Base-by-base conservation (phyloP, 768 basidiomycete species). In the Porpolomopsis calyptriformis region DNA sequence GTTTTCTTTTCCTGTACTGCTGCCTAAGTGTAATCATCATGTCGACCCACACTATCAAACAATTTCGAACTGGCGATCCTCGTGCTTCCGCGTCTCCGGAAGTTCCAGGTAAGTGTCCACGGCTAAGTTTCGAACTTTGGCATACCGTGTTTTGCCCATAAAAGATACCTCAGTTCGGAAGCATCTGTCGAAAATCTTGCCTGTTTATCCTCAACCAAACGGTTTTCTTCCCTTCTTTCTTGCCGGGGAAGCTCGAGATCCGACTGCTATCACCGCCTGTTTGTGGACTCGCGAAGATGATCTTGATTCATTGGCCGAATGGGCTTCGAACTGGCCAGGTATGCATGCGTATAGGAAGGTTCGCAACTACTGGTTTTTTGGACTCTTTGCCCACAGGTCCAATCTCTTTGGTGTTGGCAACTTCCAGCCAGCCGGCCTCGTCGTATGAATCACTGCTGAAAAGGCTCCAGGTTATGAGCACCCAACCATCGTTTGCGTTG, bases 381-480 rank as follows among this genome's bases (percentile, higher is more conserved):
- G 16, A 3, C 12, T 18, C 16, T 26, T 45, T 36, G 22, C 16
- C 23, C 6, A 25, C 36, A 77, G 75, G 73, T 5, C 70, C 74
- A 0, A 60, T 77, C 1, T 78, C 76, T 5, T 57, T 79, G 4
- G 49, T 79, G 25, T 55, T 77, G 43, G 65, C 66, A 11, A 76
- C 65, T 6, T 46, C 53, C 22, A 46, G 37, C 9, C 55, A 57
- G 23, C 37, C 43, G 26, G 64, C 65, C 31, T 19, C 50, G 18
- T 47, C 46, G 11, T 61, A 64, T 43, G 46, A 49, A 29, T 51
- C 49, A 20, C 67, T 60, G 40, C 56, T 60, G 34, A 53, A 37
- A 27, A 59, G 42, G 53, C 58, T 62, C 45, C 57, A 47, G 55
- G 60, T 45, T 45, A 53, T 49, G 45, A 51, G 48, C 26, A 47